Evolutionary conservation across 1,139 yeast species (phyloP).

Genomic region (Scheffersomyces lignicola): DNA sequence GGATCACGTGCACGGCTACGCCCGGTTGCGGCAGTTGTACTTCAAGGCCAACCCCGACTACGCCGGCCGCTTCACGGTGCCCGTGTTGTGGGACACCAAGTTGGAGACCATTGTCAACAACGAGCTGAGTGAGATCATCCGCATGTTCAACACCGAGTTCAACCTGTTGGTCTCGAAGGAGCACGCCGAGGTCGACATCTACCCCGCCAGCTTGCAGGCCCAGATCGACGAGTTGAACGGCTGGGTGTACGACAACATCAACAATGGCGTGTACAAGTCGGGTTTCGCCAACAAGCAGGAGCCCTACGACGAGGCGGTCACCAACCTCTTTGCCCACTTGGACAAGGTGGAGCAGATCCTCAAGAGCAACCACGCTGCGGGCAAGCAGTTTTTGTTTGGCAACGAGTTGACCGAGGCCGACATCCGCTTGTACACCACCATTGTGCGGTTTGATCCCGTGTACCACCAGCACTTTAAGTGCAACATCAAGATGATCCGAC

Average conservation of each 20-base stretch:
- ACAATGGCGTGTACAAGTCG: slow-evolving; percentile 91
- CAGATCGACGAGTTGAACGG: slow-evolving; percentile 75
- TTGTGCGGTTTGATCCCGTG: slow-evolving; percentile 85
- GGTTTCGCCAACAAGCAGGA: slow-evolving; percentile 89
- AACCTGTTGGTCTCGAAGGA: slow-evolving; percentile 50
- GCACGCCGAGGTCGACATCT: slow-evolving; percentile 55
- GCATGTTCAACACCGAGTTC: slow-evolving; percentile 72
- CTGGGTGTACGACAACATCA: slow-evolving; percentile 85
- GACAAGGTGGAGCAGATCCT: slow-evolving; percentile 75
- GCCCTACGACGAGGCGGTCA: slow-evolving; percentile 74
- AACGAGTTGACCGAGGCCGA: slow-evolving; percentile 85
- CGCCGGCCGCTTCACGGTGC: slow-evolving; percentile 84
- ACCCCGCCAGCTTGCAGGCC: slow-evolving; percentile 54
- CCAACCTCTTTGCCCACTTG: slow-evolving; percentile 63
- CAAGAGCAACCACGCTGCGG: slow-evolving; percentile 39
- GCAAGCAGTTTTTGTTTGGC: slow-evolving; percentile 56
- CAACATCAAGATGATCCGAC: slow-evolving; percentile 78
- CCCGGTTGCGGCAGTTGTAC: slow-evolving; percentile 69
- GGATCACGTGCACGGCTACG: slow-evolving; percentile 63
- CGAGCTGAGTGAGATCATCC: slow-evolving; percentile 84
- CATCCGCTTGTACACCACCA: slow-evolving; percentile 72
- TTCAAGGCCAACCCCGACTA: slow-evolving; percentile 75
- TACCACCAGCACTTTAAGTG: slow-evolving; percentile 95
- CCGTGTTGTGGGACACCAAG: slow-evolving; percentile 89
- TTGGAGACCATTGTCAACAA: slow-evolving; percentile 81